These are phyloP conservation scores for Pinus albicaulis DNA, from an alignment of 75 land plant species.

Conservation along the genomic window DNA sequence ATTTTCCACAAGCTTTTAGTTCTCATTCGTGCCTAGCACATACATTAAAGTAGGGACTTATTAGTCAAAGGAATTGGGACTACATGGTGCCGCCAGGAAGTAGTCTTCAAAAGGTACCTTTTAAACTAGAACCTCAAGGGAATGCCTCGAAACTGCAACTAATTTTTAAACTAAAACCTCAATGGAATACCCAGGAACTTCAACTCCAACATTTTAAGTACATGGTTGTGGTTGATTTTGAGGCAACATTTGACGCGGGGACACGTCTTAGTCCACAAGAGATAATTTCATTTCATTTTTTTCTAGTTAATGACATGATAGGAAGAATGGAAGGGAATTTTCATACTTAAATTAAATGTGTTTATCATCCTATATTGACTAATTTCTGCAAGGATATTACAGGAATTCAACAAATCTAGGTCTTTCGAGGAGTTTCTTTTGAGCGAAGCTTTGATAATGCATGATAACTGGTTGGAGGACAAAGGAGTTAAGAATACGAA, in stretches of 20 bases:
- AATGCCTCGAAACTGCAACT: too few relatives aligned
- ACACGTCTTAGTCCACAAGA: slow-evolving; percentile 66
- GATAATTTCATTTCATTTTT: slow-evolving; percentile 90
- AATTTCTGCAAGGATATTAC: slow-evolving; percentile 79
- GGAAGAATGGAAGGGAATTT: slow-evolving; percentile 64
- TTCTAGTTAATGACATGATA: slow-evolving; percentile 56
- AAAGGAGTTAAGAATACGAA: slow-evolving; percentile 77
- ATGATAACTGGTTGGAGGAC: slow-evolving; percentile 93
- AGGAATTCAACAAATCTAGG: slow-evolving; percentile 76
- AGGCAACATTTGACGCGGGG: slow-evolving; percentile 82
- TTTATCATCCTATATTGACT: slow-evolving; percentile 51
- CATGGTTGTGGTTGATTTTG: slow-evolving; percentile 95
- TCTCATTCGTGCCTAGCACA: slow-evolving; percentile 10
- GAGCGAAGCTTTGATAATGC: slow-evolving; percentile 77
- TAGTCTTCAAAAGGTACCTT: slow-evolving; percentile 21
- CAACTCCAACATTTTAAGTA: slow-evolving; percentile 77
- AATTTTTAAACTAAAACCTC: slow-evolving; percentile 21
- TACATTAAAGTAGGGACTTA: slow-evolving; percentile 15
- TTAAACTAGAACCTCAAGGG: too few relatives aligned
- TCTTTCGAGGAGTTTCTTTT: slow-evolving; percentile 71
- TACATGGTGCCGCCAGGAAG: slow-evolving; percentile 25
- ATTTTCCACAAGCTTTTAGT: slow-evolving; percentile 13
- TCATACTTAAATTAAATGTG: slow-evolving; percentile 69
- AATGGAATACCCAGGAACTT: slow-evolving; percentile 14
- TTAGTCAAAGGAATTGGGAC: slow-evolving; percentile 20